A percentile compares a stretch with the other conserved stretches of the same genome.
Evolutionary conservation across 306 rosid genomes (phyloP).

Genomic region (Ammopiptanthus mongolicus): DNA sequence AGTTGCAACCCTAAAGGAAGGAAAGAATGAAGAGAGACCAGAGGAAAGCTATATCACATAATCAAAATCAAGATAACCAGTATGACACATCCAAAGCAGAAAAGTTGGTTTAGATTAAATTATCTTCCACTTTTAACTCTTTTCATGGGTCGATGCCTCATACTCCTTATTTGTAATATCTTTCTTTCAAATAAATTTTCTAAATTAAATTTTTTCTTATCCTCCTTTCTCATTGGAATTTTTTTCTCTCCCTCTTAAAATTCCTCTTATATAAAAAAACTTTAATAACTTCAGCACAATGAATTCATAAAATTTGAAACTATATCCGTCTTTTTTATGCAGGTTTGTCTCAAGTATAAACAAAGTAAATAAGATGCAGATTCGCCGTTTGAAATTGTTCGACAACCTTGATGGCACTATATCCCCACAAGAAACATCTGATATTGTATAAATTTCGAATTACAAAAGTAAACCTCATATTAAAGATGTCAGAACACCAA

Average conservation of each 20-base stretch:
- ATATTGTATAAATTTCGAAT: neutral
- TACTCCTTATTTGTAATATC: neutral
- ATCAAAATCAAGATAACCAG: neutral
- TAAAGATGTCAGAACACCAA: constrained; percentile 1
- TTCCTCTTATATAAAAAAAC: no score
- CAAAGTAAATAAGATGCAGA: neutral
- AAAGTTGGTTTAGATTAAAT: neutral
- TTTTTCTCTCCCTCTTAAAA: neutral
- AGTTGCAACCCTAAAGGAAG: neutral
- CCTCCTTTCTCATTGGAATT: neutral
- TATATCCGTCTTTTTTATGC: neutral
- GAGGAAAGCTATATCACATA: neutral
- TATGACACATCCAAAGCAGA: constrained; percentile 14
- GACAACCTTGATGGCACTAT: constrained; percentile 1
- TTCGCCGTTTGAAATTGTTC: neutral
- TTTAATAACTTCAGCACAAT: constrained; percentile 7
- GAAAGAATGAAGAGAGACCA: neutral
- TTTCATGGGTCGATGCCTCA: neutral
- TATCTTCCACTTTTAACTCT: neutral
- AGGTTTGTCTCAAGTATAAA: constrained; percentile 4
- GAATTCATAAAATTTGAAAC: constrained; percentile 8
- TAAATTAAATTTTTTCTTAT: neutral
- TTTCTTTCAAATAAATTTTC: neutral
- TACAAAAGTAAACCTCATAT: constrained; percentile 5
- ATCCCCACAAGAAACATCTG: neutral